phyloP scores from a whole-genome alignment of 2,329 filamentous ascomycete species.

The Scytalidium sp. region DNA sequence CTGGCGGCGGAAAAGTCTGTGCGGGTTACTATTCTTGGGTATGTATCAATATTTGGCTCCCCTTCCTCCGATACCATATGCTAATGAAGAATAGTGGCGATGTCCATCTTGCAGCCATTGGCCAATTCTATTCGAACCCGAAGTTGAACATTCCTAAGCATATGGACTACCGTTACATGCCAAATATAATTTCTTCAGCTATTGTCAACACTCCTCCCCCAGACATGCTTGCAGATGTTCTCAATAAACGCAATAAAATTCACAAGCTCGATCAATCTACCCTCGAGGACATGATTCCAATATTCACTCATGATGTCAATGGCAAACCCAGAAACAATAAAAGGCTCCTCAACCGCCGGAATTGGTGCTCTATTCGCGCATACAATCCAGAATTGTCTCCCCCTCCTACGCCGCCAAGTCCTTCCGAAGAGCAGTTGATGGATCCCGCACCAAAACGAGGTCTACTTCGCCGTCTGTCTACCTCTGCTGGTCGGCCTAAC shows the following conservation, averaged over 20 bases:
- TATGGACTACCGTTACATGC: constrained; percentile 93
- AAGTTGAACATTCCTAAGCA: constrained; percentile 80
- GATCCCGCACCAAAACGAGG: constrained; percentile 26
- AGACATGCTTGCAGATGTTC: constrained; percentile 81
- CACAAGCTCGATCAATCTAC: constrained; percentile 73
- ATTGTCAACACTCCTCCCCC: constrained; percentile 92
- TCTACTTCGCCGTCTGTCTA: constrained; percentile 27
- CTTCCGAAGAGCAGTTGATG: constrained; percentile 42
- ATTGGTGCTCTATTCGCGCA: constrained; percentile 90
- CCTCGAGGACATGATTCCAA: constrained; percentile 92
- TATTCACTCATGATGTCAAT: constrained; percentile 87
- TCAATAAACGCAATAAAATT: constrained; percentile 89
- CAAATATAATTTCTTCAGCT: constrained; percentile 89
- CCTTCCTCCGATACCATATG: not conserved
- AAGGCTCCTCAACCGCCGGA: constrained; percentile 80
- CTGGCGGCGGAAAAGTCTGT: constrained; percentile 90
- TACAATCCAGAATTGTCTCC: constrained; percentile 80
- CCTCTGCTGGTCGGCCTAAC: constrained; percentile 24
- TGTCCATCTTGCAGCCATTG: constrained; percentile 87
- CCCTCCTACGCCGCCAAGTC: constrained; percentile 59
- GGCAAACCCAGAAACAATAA: constrained; percentile 90
- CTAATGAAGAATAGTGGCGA: constrained; percentile 64
- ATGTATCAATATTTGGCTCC: constrained; percentile 12
- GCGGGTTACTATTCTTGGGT: constrained; percentile 83
- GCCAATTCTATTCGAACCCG: constrained; percentile 92